A percentile compares a stretch with the other conserved stretches of the same genome.
Evolutionary conservation across 306 rosid species (phyloP).

Genomic region (Quercus parvula): DNA sequence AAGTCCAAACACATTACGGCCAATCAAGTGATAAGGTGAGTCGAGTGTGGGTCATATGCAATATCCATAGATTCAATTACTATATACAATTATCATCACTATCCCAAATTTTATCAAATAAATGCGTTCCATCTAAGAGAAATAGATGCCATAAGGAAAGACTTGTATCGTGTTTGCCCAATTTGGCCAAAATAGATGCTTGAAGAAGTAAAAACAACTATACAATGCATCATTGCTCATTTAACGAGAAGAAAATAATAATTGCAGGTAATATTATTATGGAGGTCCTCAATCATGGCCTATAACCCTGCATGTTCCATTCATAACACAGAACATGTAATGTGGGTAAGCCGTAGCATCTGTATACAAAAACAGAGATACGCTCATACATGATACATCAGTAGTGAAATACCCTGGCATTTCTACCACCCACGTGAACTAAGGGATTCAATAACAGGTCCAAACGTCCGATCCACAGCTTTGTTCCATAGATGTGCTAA

Average conservation of each 20-base stretch:
- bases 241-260: background rate
- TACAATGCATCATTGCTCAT: background rate
- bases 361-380: conserved; percentile 10
- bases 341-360: conserved; percentile 7
- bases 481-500: conserved; percentile 78
- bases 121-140: background rate
- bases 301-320: background rate
- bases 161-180: too few species aligned
- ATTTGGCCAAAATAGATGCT: background rate
- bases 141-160: background rate
- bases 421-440: conserved; percentile 93
- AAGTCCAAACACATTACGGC: background rate
- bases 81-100: background rate
- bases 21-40: background rate
- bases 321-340: conserved; percentile 24
- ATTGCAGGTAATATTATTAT: background rate
- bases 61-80: background rate
- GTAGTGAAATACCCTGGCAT: background rate
- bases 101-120: background rate
- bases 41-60: background rate
- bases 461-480: conserved; percentile 68
- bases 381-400: background rate
- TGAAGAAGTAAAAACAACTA: background rate
- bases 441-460: conserved; percentile 68
- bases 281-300: background rate